Conservation (phyloP, 768 basidiomycete genomes). For the Roridomyces roridus region DNA sequence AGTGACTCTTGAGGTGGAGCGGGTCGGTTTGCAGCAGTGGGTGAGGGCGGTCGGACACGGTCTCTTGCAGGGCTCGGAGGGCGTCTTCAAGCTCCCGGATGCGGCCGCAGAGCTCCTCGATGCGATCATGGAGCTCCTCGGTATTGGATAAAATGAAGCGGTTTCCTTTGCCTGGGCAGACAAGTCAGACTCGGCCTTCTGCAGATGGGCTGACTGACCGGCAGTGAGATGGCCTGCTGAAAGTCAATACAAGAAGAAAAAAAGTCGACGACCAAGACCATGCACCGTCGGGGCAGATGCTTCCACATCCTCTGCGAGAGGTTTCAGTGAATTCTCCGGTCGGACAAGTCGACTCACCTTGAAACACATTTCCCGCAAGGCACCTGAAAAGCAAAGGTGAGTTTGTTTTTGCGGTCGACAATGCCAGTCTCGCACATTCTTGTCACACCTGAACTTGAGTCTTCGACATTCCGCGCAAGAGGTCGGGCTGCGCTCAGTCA, state of each 20-base stretch:
- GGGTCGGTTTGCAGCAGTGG: conserved; percentile 47
- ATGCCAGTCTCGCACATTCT: conserved; percentile 48
- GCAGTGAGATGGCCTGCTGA: conserved; percentile 12
- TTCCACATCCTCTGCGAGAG: conserved; percentile 62
- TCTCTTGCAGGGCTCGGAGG: conserved; percentile 54
- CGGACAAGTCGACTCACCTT: conserved; percentile 26
- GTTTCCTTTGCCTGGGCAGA: conserved; percentile 59
- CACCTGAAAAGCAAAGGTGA: conserved; percentile 52
- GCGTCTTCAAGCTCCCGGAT: conserved; percentile 68
- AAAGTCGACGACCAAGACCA: conserved; percentile 5
- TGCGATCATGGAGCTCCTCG: conserved; percentile 71
- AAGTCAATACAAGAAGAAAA: not conserved
- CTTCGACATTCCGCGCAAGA: conserved; percentile 61
- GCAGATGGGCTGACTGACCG: conserved; percentile 34
- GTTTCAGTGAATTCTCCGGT: no score
- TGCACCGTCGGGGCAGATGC: conserved; percentile 79
- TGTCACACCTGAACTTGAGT: conserved; percentile 71
- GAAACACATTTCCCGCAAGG: conserved; percentile 82
- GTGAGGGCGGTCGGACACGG: conserved; percentile 55
- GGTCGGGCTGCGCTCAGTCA: conserved; percentile 43
- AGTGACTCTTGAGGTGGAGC: conserved; percentile 33
- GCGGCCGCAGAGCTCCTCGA: conserved; percentile 59
- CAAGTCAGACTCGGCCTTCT: conserved; percentile 42
- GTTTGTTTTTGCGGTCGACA: conserved; percentile 6
- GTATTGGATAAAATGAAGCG: conserved; percentile 71